Evolutionary conservation across 2,329 filamentous ascomycete species (phyloP), one percentile per base, ranked within the genome.

Genomic region (Aspergillus versicolor): DNA sequence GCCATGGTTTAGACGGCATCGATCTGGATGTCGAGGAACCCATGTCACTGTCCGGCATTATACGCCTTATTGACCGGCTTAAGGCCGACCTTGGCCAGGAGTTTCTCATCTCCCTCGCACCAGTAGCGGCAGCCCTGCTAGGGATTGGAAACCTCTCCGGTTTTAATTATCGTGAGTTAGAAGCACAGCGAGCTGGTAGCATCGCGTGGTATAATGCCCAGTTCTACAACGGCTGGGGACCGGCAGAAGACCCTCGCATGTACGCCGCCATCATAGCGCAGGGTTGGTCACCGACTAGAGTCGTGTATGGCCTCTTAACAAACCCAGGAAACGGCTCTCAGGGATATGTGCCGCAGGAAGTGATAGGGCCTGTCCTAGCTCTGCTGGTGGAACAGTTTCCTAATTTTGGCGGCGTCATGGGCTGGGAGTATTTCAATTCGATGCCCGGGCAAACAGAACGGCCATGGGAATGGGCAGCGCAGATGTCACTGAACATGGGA

Each of bases 361-460:
- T 79, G 13, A 74, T 90, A 22, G 79, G 80, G 11, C 76, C 78
- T 17, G 84, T 88, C 19, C 70, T 91, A 44, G 79, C 79, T 30
- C 69, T 79, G 41, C 69, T 92, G 62, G 76, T 82, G 37, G 77
- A 83, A 37, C 80, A 80, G 57, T 90, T 90, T 65, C 83, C 84
- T 1, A 77, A 77, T 1, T 94, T 96, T 71, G 92, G 92, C 0
- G 92, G 92, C 1, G 86, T 97, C 6, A 94, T 94, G 87, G 91
- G 91, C 2, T 97, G 92, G 92, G 92, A 97, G 76, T 96, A 94
- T 71, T 96, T 93, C 77, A 95, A 96, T 77, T 85, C 88, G 54
- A 72, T 86, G 57, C 89, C 90, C 0, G 88, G 87, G 1, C 87
- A 84, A 22, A 70, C 69, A 2, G 77, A 78, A 12, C 76, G 80